Base-by-base conservation (phyloP, 176 grass and related monocot genomes). In the Juncus effusus region DNA sequence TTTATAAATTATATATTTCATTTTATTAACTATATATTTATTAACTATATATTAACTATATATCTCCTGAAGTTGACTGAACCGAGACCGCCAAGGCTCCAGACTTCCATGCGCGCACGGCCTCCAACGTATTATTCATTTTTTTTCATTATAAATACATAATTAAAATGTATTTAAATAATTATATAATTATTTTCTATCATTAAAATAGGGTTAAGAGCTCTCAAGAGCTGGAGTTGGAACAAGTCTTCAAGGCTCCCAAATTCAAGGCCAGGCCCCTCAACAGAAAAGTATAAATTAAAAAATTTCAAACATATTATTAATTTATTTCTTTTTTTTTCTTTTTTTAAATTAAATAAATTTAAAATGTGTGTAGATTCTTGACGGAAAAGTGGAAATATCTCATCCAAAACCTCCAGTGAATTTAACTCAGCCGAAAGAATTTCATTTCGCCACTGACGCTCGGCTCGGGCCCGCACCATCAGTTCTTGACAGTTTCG, bases 201-300 rank as follows among this genome's bases (percentile, higher is more conserved):
- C 19, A 28, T 28, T 28, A 28, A 15, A 70, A 74, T 77, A 99
- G 95, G 67, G 83, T 81, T 51, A 94, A 87, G 78, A 87, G 95
- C 74, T 81, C 83, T 82, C 78, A 85, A 79, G 95, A 99, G 59
- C 68, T 87, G 56, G 89, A 99, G 70, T 69, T 90, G 42, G 95
- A 94, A 73, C 88, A 90, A 79, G 70, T 99, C 42, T 83, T 90
- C 73, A 99, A 85, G 52, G 90, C 84, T 54, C 83, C 95, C 57
- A 93, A 81, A 64, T 99, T 99, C 62, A 94, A 90, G 81, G 95
- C 95, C 65, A 93, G 75, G 62, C 86, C 86, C 68, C 62, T 99
- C 19, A 85, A 94, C 58, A 99, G 60, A 82, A 99, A 85, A 88
- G 95, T 94, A 16, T 19, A 36, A 10, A 28, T 38, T 76, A 59